Conservation (phyloP, 2,329 filamentous ascomycete genomes). For the Pseudogymnoascus sp. region DNA sequence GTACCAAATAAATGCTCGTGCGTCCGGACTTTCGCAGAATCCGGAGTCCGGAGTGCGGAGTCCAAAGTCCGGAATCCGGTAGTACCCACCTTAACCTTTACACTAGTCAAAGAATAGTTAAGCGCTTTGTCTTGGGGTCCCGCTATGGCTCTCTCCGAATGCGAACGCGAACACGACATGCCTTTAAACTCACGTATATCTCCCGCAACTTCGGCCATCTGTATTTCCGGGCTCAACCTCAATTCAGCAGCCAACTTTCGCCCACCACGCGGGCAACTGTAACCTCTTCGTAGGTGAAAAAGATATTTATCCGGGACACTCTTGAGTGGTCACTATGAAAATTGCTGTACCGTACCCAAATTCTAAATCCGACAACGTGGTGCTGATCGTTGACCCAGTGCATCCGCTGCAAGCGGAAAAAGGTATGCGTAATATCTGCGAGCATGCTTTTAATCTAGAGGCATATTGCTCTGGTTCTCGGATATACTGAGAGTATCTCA, state of each 20-base stretch:
- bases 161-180: background rate
- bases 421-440: background rate
- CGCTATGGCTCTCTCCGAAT: background rate
- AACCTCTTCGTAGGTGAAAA: background rate
- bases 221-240: background rate
- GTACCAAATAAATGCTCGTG: background rate
- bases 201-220: background rate
- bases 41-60: background rate
- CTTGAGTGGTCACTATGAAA: background rate
- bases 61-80: background rate
- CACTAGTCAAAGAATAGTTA: background rate
- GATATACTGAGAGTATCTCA: background rate
- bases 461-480: background rate
- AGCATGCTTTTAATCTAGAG: background rate
- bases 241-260: background rate
- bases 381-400: background rate
- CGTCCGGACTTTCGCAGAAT: background rate
- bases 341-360: background rate
- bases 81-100: background rate
- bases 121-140: background rate
- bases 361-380: background rate
- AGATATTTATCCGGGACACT: background rate
- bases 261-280: background rate
- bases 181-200: background rate
- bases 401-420: background rate